These are phyloP conservation scores for Striga asiatica DNA, from an alignment of 257 asterid species.

Conservation along the genomic window DNA sequence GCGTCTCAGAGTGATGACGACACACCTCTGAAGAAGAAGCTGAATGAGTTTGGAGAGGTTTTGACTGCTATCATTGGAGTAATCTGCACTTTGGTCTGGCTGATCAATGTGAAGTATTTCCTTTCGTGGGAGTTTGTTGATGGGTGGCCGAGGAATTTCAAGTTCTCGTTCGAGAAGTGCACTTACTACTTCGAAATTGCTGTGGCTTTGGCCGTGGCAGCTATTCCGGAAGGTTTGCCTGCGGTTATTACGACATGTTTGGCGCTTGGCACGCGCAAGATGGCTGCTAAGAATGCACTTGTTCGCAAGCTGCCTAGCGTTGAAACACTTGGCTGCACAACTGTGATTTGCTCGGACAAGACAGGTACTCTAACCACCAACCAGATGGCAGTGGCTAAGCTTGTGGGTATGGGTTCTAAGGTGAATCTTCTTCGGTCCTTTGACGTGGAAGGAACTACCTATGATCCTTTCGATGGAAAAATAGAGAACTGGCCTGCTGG, in stretches of 20 bases:
- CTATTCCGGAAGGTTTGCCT: constrained; percentile 98
- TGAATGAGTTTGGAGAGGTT: constrained; percentile 92
- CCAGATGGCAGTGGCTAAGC: constrained; percentile 94
- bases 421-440: constrained; percentile 41
- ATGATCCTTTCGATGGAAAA: constrained; percentile 84
- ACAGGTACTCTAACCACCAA: constrained; percentile 96
- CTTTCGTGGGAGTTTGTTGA: constrained; percentile 86
- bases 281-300: constrained; percentile 99
- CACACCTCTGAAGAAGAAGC: constrained; percentile 94
- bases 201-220: constrained; percentile 98
- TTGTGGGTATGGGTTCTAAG: constrained; percentile 65
- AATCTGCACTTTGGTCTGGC: constrained; percentile 83
- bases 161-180: constrained; percentile 97
- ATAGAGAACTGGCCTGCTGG: constrained; percentile 71
- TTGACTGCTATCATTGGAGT: constrained; percentile 84
- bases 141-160: constrained; percentile 93
- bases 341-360: constrained; percentile 97
- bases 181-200: constrained; percentile 98
- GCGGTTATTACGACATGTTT: constrained; percentile 97
- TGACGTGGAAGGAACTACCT: constrained; percentile 72
- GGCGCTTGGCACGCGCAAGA: constrained; percentile 98
- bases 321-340: constrained; percentile 98
- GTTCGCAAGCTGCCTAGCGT: constrained; percentile 99
- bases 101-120: constrained; percentile 87
- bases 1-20: constrained; percentile 86